A percentile compares a stretch with the other conserved stretches of the same genome.
Evolutionary conservation across 116 monocot genomes (phyloP).

Genomic region (Cymodocea nodosa): DNA sequence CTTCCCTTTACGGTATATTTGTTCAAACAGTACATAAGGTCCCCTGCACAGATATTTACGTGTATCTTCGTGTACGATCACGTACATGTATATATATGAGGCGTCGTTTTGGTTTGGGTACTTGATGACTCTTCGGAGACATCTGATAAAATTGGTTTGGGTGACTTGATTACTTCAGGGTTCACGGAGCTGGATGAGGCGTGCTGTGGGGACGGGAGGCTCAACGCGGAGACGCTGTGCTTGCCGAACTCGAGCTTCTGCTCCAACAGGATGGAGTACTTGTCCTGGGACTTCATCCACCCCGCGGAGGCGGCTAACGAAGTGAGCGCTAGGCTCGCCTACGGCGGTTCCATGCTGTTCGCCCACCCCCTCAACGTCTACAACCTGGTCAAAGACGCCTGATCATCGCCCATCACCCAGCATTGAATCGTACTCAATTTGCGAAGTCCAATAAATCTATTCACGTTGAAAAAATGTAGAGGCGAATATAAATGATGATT

Average conservation of each 20-base stretch:
- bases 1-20: slow-evolving; percentile 11
- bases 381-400: slow-evolving; percentile 1
- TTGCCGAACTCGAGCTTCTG: slow-evolving; percentile 28
- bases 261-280: slow-evolving; percentile 16
- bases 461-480: too few species aligned
- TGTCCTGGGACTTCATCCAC: slow-evolving; percentile 46
- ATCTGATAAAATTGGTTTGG: too few species aligned
- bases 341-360: background rate
- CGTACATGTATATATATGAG: background rate
- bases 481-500: too few species aligned
- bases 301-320: slow-evolving; percentile 25
- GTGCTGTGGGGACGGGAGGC: slow-evolving; percentile 34
- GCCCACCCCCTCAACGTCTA: background rate
- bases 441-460: too few species aligned
- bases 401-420: too few species aligned
- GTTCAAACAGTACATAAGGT: too few species aligned
- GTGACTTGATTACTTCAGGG: too few species aligned
- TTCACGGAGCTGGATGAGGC: slow-evolving; percentile 38
- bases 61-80: too few species aligned
- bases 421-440: too few species aligned
- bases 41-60: too few species aligned
- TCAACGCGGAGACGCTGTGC: slow-evolving; percentile 26
- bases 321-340: background rate
- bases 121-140: background rate
- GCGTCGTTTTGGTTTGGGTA: too few species aligned